A percentile compares a stretch with the other conserved stretches of the same genome.
phyloP scores from a whole-genome alignment of 805 yeast species.

The Wickerhamomyces queroliae region DNA sequence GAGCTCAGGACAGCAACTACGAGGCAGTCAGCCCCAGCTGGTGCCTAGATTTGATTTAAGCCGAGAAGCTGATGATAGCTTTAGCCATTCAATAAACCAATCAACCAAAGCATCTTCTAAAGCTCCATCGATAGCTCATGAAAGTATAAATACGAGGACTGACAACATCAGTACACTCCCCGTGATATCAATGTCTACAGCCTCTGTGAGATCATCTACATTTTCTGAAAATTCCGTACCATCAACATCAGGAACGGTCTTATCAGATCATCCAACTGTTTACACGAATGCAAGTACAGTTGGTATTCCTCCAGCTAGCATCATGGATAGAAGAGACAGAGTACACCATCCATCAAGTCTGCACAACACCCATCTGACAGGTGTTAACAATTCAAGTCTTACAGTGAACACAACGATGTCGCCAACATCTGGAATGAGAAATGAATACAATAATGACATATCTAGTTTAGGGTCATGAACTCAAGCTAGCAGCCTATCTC shows the following conservation, averaged over 20 bases:
- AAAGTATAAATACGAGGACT: constrained; percentile 6
- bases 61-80: neutral
- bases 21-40: neutral
- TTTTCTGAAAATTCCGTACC: constrained; percentile 30
- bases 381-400: constrained; percentile 15
- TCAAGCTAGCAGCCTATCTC: constrained; percentile 4
- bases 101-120: neutral
- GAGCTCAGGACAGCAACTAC: neutral
- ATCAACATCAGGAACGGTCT: constrained; percentile 29
- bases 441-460: neutral
- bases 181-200: constrained; percentile 26
- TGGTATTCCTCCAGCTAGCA: constrained; percentile 72
- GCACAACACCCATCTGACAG: constrained; percentile 13
- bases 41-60: neutral
- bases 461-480: neutral
- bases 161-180: constrained; percentile 28
- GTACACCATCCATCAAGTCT: constrained; percentile 13
- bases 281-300: constrained; percentile 59
- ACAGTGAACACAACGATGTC: constrained; percentile 12
- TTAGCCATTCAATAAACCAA: neutral
- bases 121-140: constrained; percentile 6
- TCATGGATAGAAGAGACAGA: constrained; percentile 38
- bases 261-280: constrained; percentile 32
- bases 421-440: neutral
- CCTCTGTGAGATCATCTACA: constrained; percentile 30